Evolutionary conservation across 768 basidiomycete genomes (phyloP), one percentile per base, ranked within the genome.

Genomic region (Butyriboletus loyo): DNA sequence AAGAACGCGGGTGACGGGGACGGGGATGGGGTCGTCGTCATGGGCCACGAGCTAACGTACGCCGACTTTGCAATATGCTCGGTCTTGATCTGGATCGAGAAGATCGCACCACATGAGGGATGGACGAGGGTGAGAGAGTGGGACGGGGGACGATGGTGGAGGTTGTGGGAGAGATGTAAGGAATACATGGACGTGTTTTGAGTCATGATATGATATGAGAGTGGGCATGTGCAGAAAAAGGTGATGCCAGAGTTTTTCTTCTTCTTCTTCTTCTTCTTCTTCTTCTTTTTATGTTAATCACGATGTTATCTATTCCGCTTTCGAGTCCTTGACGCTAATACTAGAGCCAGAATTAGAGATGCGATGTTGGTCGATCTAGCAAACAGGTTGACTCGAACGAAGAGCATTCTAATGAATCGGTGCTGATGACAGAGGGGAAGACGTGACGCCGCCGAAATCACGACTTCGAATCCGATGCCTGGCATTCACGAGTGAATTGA

Each of bases 1-100:
- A 87, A 85, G 69, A 88, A 88, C 56, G 57, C 66, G 7, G 75
- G 76, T 0, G 85, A 87, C 48, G 83, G 83, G 3, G 72, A 86
- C 56, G 84, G 84, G 3, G 72, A 86, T 55, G 84, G 84, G 2
- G 70, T 80, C 10, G 83, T 87, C 31, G 81, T 72, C 15, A 83
- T 82, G 77, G 87, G 87, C 4, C 72, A 75, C 32, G 82, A 86
- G 19, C 74, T 88, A 45, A 81, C 80, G 10, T 87, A 88, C 57
- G 85, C 85, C 2, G 87, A 89, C 58, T 89, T 89, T 62, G 82
- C 85, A 5, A 68, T 90, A 21, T 87, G 85, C 57, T 80, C 87
- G 0, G 77, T 86, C 17, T 68, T 89, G 37, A 78, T 89, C 41
- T 90, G 86, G 86, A 83, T 89, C 37, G 82, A 88, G 64, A 75